Evolutionary conservation across 352 stramenopile species (phyloP).

Genomic region (Pythium brassicae): DNA sequence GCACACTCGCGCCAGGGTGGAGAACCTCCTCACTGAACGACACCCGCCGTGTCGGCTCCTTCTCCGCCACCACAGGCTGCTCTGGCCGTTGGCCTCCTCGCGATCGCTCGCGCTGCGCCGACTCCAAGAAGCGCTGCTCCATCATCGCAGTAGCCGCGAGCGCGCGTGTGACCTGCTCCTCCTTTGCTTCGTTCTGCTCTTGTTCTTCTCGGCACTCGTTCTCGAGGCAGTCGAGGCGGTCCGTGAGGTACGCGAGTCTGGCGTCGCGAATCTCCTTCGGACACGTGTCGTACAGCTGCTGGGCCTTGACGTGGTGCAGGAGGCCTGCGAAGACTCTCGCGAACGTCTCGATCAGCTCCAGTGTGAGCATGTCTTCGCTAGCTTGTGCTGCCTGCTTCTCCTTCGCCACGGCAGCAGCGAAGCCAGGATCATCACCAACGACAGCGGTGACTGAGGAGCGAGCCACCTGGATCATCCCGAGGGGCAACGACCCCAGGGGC

Average conservation of each 20-base stretch:
- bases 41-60: background rate
- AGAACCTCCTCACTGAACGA: constrained; percentile 1
- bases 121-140: constrained; percentile 31
- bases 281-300: constrained; percentile 47
- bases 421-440: constrained; percentile 1
- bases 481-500: constrained; percentile 34
- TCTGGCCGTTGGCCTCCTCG: background rate
- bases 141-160: constrained; percentile 19
- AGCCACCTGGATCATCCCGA: constrained; percentile 68
- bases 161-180: constrained; percentile 18
- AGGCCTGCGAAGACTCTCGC: constrained; percentile 49
- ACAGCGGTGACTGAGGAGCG: constrained; percentile 25
- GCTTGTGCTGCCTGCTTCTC: constrained; percentile 38
- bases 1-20: background rate
- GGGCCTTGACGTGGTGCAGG: constrained; percentile 45
- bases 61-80: background rate
- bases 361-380: constrained; percentile 43
- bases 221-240: constrained; percentile 38
- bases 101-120: constrained; percentile 16
- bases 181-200: constrained; percentile 15
- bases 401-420: constrained; percentile 20
- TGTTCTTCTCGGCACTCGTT: constrained; percentile 27
- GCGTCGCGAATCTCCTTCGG: constrained; percentile 47
- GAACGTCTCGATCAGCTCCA: constrained; percentile 56
- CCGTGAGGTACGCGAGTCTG: constrained; percentile 32